Evolutionary conservation across 768 basidiomycete genomes (phyloP).

Genomic region (Ramaria sp.): DNA sequence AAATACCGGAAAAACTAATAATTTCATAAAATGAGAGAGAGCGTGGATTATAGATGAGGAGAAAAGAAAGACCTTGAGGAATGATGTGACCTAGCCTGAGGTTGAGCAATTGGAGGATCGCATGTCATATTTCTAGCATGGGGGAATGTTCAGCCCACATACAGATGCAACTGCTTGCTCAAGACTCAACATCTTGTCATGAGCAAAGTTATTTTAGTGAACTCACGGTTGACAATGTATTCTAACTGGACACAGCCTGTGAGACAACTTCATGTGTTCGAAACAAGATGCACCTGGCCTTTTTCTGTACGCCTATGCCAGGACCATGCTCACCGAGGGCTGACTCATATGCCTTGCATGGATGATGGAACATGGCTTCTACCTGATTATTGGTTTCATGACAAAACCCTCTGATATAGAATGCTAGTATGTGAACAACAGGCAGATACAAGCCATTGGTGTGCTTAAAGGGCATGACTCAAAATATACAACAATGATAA

Average conservation of each 20-base stretch:
- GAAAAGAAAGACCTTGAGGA: too few relatives aligned
- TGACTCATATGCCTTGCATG: slow-evolving; percentile 22
- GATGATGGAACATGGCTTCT: slow-evolving; percentile 21
- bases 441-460: too few relatives aligned
- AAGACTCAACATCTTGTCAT: slow-evolving; percentile 23
- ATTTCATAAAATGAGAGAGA: slow-evolving; percentile 20
- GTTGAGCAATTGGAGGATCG: neutral
- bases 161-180: slow-evolving; percentile 24
- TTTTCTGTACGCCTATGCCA: slow-evolving; percentile 22
- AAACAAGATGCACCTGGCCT: slow-evolving; percentile 17
- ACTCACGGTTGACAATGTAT: slow-evolving; percentile 22
- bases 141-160: neutral
- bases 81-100: too few relatives aligned
- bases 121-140: neutral
- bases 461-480: too few relatives aligned
- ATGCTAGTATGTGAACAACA: too few relatives aligned
- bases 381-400: too few relatives aligned
- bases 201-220: slow-evolving; percentile 20
- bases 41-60: neutral
- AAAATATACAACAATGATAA: too few relatives aligned
- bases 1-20: slow-evolving; percentile 20
- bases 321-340: slow-evolving; percentile 22
- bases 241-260: slow-evolving; percentile 18
- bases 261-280: neutral
- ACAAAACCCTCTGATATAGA: neutral